A percentile compares a stretch with the other conserved stretches of the same genome.
Conservation (phyloP, 1,139 yeast genomes). For the Maudiozyma humilis region DNA sequence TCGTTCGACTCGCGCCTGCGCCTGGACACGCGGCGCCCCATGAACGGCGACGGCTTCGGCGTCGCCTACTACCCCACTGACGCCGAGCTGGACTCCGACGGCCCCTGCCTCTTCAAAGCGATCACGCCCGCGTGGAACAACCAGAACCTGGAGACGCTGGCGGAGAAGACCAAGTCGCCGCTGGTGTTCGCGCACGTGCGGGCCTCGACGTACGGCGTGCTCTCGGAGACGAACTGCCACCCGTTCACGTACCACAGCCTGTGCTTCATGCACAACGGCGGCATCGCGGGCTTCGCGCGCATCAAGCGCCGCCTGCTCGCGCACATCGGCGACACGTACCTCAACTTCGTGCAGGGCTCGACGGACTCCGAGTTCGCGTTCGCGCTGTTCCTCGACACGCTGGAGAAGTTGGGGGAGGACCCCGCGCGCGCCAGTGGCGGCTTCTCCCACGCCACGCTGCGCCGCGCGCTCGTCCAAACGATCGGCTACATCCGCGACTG, state of each 20-base stretch:
- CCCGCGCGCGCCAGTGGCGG: constrained; percentile 43
- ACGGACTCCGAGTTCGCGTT: constrained; percentile 95
- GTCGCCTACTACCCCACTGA: constrained; percentile 83
- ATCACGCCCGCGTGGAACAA: constrained; percentile 98
- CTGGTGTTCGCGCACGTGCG: constrained; percentile 92
- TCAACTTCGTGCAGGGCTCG: constrained; percentile 76
- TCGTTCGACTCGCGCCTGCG: constrained; percentile 86
- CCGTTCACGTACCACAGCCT: constrained; percentile 80
- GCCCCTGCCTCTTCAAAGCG: constrained; percentile 83
- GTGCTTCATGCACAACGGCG: constrained; percentile 98
- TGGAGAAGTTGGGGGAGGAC: constrained; percentile 67
- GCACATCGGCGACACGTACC: constrained; percentile 72
- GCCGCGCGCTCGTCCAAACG: constrained; percentile 65
- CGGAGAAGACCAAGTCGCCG: constrained; percentile 77
- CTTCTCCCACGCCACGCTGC: constrained; percentile 50
- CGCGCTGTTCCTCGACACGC: constrained; percentile 74
- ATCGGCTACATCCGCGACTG: constrained; percentile 69
- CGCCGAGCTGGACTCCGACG: constrained; percentile 45
- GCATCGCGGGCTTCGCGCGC: constrained; percentile 60
- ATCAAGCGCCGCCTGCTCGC: constrained; percentile 67
- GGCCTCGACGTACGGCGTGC: constrained; percentile 91
- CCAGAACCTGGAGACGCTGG: constrained; percentile 73
- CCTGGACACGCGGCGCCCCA: constrained; percentile 79
- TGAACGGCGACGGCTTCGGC: constrained; percentile 97
- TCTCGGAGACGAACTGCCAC: constrained; percentile 92